Evolutionary conservation across 2,329 filamentous ascomycete genomes (phyloP).

Genomic region (Parastagonospora nodorum): DNA sequence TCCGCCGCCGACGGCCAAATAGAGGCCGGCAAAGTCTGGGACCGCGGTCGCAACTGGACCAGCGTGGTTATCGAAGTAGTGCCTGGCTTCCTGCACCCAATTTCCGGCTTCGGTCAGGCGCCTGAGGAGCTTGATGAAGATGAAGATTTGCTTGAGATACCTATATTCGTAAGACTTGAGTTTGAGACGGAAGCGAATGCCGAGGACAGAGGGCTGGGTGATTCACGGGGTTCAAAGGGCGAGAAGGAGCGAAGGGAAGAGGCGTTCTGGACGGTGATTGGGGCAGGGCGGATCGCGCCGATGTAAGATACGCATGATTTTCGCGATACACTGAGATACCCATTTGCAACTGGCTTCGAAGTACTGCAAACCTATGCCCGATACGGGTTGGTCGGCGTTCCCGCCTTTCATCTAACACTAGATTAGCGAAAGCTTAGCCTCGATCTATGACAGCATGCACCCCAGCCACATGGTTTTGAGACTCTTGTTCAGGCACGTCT

Average conservation of each 20-base stretch:
- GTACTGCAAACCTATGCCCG: too few relatives aligned
- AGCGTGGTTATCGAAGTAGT: conserved; percentile 92
- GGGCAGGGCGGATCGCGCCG: conserved; percentile 74
- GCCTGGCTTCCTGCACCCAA: conserved; percentile 52
- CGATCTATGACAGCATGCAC: conserved; percentile 40
- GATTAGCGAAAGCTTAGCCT: conserved; percentile 27
- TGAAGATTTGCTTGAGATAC: conserved; percentile 79
- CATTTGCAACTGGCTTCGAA: too few relatives aligned
- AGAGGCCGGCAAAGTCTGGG: conserved; percentile 96
- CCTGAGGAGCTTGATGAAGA: conserved; percentile 52
- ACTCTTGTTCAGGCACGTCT: conserved; percentile 10
- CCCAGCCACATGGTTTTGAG: conserved; percentile 18
- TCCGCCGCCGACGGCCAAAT: conserved; percentile 49
- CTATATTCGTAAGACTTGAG: conserved; percentile 89
- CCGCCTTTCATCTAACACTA: background rate
- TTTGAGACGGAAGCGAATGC: conserved; percentile 79
- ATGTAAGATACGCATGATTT: conserved; percentile 5
- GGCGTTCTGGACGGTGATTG: conserved; percentile 94
- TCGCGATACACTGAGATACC: too few relatives aligned
- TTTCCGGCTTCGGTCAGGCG: conserved; percentile 7
- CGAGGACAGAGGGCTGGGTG: conserved; percentile 44
- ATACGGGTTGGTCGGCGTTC: too few relatives aligned
- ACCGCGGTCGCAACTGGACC: conserved; percentile 91
- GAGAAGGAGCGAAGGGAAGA: conserved; percentile 79
- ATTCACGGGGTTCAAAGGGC: conserved; percentile 59